Evolutionary conservation across 768 basidiomycete species (phyloP).

Genomic region (Serendipita vermifera): DNA sequence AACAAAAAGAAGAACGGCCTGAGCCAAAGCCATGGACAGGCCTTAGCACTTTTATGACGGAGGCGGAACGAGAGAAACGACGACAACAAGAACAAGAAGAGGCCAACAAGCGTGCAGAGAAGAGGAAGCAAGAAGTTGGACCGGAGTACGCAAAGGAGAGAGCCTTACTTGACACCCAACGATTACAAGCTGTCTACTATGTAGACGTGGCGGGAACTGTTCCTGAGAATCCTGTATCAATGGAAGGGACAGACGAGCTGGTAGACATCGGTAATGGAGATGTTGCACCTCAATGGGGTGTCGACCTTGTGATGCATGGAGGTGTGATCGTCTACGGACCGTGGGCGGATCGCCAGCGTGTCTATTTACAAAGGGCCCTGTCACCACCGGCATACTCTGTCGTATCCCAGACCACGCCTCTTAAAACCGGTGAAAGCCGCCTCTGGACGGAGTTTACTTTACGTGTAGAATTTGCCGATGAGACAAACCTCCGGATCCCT

Average conservation of each 20-base stretch:
- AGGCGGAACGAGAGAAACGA: conserved; percentile 13
- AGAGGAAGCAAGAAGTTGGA: conserved; percentile 11
- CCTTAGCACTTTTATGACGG: conserved; percentile 27
- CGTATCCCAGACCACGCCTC: conserved; percentile 36
- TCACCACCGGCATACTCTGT: conserved; percentile 72
- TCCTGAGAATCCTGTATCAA: conserved; percentile 26
- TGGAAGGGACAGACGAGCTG: background rate
- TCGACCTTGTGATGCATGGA: conserved; percentile 68
- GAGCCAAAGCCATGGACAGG: conserved; percentile 25
- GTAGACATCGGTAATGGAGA: conserved; percentile 77
- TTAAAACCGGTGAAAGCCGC: conserved; percentile 56
- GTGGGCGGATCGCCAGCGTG: conserved; percentile 89
- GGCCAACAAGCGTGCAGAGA: background rate
- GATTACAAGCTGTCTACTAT: conserved; percentile 75
- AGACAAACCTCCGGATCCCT: conserved; percentile 70
- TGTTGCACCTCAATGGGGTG: conserved; percentile 82
- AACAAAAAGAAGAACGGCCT: background rate
- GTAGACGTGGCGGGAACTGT: conserved; percentile 72
- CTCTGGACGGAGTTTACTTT: conserved; percentile 70
- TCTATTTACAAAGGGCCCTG: conserved; percentile 65
- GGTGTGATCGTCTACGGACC: conserved; percentile 79
- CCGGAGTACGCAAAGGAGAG: conserved; percentile 80
- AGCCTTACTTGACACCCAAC: conserved; percentile 63
- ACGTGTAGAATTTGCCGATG: conserved; percentile 66
- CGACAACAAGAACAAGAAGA: conserved; percentile 11